Evolutionary conservation across 768 basidiomycete species (phyloP), one percentile per base, ranked within the genome.

Genomic region (Serendipita sp.): DNA sequence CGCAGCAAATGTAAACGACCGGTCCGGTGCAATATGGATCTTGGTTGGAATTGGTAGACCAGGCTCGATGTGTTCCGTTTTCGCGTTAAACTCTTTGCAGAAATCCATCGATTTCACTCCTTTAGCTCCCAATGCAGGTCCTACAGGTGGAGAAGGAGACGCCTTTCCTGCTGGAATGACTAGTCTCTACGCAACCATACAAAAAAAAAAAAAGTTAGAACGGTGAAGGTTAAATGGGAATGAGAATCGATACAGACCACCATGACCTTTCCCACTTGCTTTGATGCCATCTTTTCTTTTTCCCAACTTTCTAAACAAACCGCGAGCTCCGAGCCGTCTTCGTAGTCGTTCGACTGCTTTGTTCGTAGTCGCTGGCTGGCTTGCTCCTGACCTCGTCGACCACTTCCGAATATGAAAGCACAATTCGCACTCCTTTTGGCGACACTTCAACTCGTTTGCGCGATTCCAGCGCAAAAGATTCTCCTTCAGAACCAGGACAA

Each of bases 81-180:
- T 86, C n/a, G 95, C 94, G 72, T 99, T 99, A 78, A 98, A 99
- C 74, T 98, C 93, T 75, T 97, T 99, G 80, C 93, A 96, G 73
- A 99, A 99, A 77, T 99, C 96, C 89, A 98, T 98, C 32, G 93
- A 92, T 76, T 96, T 97, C 69, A 99, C 94, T 70, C 96, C 96
- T 71, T 92, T 85, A 68, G 96, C 95, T 78, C 96, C 96, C 63
- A 99, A 83, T 37, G 94, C 95, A 64, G 95, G 95, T 71, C 95
- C 95, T 63, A 99, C 88, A 7, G 95, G 95, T 65, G 95, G 95
- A 45, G 91, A 89, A 16, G 95, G 94, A 32, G 94, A 87, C 41
- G 95, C 95, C 73, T 97, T 97, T 48, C 92, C 93, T 48, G 95
- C 95, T 62, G 86, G 83, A 66, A 97, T 84, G 62, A 95, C 80